Evolutionary conservation across 352 stramenopile species (phyloP), one percentile per base, ranked within the genome.

Genomic region (Pythium dissimile): DNA sequence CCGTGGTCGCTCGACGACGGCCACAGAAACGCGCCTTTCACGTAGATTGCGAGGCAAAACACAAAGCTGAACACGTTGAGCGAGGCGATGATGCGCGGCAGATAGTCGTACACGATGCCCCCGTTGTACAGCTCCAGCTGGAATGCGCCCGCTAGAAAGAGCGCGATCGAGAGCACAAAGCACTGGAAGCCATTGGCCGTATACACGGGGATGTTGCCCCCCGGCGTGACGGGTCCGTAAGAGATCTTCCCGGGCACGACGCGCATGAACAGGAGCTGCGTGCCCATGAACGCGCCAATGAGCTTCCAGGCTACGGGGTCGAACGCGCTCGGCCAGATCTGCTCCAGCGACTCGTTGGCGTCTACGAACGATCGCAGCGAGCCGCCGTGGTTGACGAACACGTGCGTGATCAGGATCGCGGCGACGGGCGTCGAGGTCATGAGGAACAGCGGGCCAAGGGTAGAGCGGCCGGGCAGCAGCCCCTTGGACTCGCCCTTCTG

Each of bases 1-100:
- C 96, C 95, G 44, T 56, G 86, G 76, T 99, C 97, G 34, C 75
- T 78, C 24, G 92, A 98, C 3, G 86, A 97, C 11, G 86, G 88
- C 62, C 78, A 83, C 21, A 86, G 47, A 59, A 82, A 87, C 26
- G 84, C 66, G 39, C 96, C 96, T 70, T 99, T 99, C 58, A 97
- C 55, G 57, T 90, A 90, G 35, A 99, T 72, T 28, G 96, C 74
- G 12, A 86, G 39, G 57, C 94, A 98, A 63, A 99, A 97, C 24
- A 82, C 61, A 30, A 97, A 90, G 30, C 87, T 97, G 73, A 99
- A 98, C 26, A 98, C 59, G 78, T 98, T 98, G 69, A 99, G 70
- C 21, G 82, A 85, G 30, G 89, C 84, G 32, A 99, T 81, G 66
- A 96, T 76, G 30, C 90, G 62, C 3, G 76, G 80, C 64, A 98